Conservation (phyloP, 257 asterid species). For the Solanum medicagineum region DNA sequence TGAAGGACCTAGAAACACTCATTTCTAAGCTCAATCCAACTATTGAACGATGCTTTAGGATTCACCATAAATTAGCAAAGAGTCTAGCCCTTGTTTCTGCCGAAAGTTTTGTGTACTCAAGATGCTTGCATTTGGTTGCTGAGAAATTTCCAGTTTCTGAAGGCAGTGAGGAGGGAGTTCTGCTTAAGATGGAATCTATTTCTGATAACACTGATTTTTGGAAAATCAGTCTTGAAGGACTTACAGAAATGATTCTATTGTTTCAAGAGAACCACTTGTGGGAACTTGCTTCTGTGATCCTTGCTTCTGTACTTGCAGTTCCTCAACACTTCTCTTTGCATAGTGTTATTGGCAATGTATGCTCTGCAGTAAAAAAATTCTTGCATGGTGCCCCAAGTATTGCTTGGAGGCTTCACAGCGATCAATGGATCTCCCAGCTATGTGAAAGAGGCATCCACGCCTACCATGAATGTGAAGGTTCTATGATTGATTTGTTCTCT, state of each 20-base stretch:
- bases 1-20: conserved; percentile 39
- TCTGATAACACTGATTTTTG: conserved; percentile 30
- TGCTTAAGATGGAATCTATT: conserved; percentile 8
- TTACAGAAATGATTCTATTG: conserved; percentile 40
- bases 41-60: conserved; percentile 62
- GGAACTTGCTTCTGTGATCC: conserved; percentile 75
- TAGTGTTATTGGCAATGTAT: conserved; percentile 34
- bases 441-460: conserved; percentile 46
- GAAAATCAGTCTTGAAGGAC: conserved; percentile 52
- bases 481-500: conserved; percentile 55
- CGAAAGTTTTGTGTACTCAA: conserved; percentile 67
- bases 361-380: conserved; percentile 46
- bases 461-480: conserved; percentile 37
- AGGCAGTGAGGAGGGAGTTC: conserved; percentile 20
- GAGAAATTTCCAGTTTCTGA: conserved; percentile 20
- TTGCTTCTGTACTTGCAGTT: conserved; percentile 53
- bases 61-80: conserved; percentile 60
- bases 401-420: conserved; percentile 66
- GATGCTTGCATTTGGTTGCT: conserved; percentile 32
- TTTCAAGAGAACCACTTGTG: conserved; percentile 69
- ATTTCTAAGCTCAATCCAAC: conserved; percentile 51
- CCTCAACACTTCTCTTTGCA: conserved; percentile 47
- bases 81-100: conserved; percentile 49
- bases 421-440: conserved; percentile 51
- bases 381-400: conserved; percentile 69